Evolutionary conservation across 441 rosid genomes (phyloP), one percentile per base, ranked within the genome.

Genomic region (Euphorbia corollata): DNA sequence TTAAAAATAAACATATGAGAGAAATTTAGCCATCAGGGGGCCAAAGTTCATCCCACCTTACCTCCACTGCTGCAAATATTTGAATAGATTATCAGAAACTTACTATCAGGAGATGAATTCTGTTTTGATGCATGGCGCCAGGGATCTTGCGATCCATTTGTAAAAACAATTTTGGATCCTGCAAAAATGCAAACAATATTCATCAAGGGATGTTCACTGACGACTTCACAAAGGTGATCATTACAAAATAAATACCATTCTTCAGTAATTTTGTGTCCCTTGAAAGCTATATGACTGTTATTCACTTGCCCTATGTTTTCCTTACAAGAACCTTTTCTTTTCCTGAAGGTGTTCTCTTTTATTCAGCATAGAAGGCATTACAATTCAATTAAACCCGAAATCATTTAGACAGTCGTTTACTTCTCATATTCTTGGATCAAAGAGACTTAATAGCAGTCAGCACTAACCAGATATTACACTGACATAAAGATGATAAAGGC

Each of bases 111-210:
- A n/a, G 99, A 87, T 64, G 99, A 93, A 60, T 67, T 75, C 78
- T 89, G 87, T 65, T 90, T 93, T 22, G 96, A 87, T 62, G 99
- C 99, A 77, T 85, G 98, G 19, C 97, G 98, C 98, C 96, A 93
- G 47, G 99, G 97, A 79, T 93, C 99, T 67, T 93, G 97, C 62
- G 99, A 93, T 61, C 99, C 99, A 65, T 93, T 93, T 50, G 97
- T 81, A 75, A 90, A 93, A 59, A 93, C 68, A 38, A 90, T 89
- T 79, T 82, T 93, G 27, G 99, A 85, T 50, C 87, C 97, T 91
- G 89, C 77, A 82, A 47, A 74, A 59, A 47, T 55, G 51, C 32
- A 30, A 38, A 61, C 47, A 57, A 38, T 54, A 61, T 3, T 4
- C 9, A n/a, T 47, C 66, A 27, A 61, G 56, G 62, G 13, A 54